Evolutionary conservation across 495 filamentous ascomycete genomes (phyloP).

Genomic region (Massariosphaeria phaeospora): DNA sequence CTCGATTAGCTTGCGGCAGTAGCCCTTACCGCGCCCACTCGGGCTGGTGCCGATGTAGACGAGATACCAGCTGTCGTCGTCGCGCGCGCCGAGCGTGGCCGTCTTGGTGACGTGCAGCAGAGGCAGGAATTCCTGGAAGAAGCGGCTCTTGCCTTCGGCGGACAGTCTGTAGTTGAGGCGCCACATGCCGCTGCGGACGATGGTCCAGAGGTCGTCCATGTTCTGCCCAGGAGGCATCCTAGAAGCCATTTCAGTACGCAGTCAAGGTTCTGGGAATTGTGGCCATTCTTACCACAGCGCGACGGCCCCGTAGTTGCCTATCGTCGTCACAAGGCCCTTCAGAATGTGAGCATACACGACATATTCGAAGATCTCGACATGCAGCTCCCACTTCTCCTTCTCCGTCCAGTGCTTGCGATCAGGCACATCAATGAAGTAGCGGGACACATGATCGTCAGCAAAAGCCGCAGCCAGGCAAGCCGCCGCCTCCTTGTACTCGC

Average conservation of each 20-base stretch:
- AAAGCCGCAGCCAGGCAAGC: conserved; percentile 69
- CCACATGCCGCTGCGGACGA: conserved; percentile 68
- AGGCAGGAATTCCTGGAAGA: conserved; percentile 72
- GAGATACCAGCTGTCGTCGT: conserved; percentile 64
- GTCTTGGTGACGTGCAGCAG: conserved; percentile 68
- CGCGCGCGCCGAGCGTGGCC: conserved; percentile 56
- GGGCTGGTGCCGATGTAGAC: conserved; percentile 74
- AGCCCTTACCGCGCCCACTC: conserved; percentile 60
- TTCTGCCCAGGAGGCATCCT: conserved; percentile 74
- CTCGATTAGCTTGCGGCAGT: conserved; percentile 62
- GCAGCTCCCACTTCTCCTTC: conserved; percentile 66
- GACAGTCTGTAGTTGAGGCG: conserved; percentile 65
- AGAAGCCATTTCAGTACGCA: conserved; percentile 10
- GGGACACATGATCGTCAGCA: conserved; percentile 63
- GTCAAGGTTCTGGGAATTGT: not conserved
- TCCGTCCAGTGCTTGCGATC: conserved; percentile 55
- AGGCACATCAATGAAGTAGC: conserved; percentile 65
- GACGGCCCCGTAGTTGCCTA: conserved; percentile 70
- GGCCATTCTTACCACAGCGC: conserved; percentile 65
- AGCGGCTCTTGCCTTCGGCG: conserved; percentile 62
- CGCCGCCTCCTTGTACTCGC: conserved; percentile 63
- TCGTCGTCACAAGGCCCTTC: conserved; percentile 64
- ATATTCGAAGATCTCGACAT: conserved; percentile 68
- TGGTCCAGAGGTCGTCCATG: conserved; percentile 66
- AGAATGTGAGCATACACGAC: conserved; percentile 65